Evolutionary conservation across 305 asterid species (phyloP), one percentile per base, ranked within the genome.

Genomic region (Fraxinus nigra): DNA sequence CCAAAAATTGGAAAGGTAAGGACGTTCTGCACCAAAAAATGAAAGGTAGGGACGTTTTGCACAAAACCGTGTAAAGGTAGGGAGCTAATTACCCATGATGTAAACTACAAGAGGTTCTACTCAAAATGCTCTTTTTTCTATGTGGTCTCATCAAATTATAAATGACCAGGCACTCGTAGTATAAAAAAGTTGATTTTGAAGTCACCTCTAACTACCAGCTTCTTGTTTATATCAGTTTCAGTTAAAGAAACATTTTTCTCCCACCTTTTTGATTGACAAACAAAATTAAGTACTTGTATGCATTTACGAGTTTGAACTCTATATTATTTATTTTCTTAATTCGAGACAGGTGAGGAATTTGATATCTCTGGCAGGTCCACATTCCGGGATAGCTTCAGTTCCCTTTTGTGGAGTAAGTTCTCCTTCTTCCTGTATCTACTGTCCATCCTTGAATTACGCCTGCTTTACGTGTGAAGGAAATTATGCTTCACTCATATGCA

Each of bases 281-380:
- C 0, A 72, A 72, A 32, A 2, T 72, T 73, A 70, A 28, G 76
- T 13, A 3, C 46, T 28, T 11, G 51, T 83, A 33, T 20, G 80
- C 56, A 48, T n/a, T 72, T 32, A 32, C 75, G 16, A 65, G 63
- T 51, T 70, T 5, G 14, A 48, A 34, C 8, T 35, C 24, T 74
- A 34, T 43, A 46, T 78, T 69, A 28, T 72, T 72, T 46, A 20
- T 70, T 72, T 46, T 16, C 72, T 78, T 40, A 34, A 40, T 77
- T 72, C 81, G 74, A 82, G 78, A 81, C 92, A 97, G 99, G 98
- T 97, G 86, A 88, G 85, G 83, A 97, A 91, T 86, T 83, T 94
- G 18, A 89, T 97, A 79, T 97, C 99, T 69, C 88, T 96, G 82
- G 98, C 92, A 37, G 99, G 98, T 54, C 99, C 99, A 80, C 98